Conservation (phyloP, 129 eudicot genomes). For the Flaveria brownii region DNA sequence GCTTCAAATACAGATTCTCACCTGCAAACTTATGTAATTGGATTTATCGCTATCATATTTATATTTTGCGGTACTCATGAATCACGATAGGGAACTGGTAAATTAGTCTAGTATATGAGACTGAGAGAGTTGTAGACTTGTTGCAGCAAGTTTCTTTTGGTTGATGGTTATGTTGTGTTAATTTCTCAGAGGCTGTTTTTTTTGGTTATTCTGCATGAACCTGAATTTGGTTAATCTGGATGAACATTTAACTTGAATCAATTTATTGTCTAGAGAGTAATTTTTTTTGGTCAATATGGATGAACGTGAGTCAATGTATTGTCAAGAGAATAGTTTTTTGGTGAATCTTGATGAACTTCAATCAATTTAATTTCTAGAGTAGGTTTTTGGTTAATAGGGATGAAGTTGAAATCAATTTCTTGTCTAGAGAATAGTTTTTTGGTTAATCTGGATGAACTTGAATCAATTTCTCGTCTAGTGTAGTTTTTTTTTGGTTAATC, state of each 20-base stretch:
- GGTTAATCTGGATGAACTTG: slow-evolving; percentile 11
- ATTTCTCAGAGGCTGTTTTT: neutral
- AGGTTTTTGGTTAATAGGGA: neutral
- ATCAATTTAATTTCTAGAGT: neutral
- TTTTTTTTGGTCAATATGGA: neutral
- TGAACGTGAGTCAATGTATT: neutral
- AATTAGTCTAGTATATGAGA: neutral
- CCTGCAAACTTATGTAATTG: neutral
- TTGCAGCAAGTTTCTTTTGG: neutral
- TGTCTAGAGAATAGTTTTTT: neutral
- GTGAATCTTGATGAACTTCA: neutral
- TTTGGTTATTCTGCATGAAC: neutral
- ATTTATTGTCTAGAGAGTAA: neutral
- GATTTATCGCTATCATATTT: neutral
- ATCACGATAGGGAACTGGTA: slow-evolving; percentile 9
- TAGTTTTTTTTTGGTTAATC: neutral
- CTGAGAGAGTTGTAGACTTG: slow-evolving; percentile 1
- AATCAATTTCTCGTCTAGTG: neutral
- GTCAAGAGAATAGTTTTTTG: neutral
- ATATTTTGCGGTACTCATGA: neutral
- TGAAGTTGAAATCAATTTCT: neutral
- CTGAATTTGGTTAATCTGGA: neutral
- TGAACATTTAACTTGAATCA: neutral
- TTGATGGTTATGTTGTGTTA: neutral
- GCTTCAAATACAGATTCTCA: neutral